Base-by-base conservation (phyloP, 2,329 filamentous ascomycete genomes). In the Penicillium sp. region DNA sequence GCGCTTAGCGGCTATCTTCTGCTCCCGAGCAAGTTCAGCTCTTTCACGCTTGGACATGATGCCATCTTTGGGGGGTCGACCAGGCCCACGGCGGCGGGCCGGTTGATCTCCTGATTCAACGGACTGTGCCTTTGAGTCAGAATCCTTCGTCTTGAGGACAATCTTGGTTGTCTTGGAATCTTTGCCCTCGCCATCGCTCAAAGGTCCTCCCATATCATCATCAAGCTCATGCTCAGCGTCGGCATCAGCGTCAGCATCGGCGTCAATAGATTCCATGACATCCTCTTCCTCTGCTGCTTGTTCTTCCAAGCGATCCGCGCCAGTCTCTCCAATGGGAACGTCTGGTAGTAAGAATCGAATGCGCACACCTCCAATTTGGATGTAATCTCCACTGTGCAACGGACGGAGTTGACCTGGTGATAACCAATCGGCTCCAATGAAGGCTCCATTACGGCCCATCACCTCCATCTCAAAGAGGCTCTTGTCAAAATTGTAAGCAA, bases 31-130 rank as follows among this genome's bases (percentile, higher is more conserved):
- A 63, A 84, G 73, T 61, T 82, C 78, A 24, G 81, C 80, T 58
- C 81, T 76, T 68, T 87, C 85, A 48, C 86, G 81, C 66, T 87
- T 88, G 5, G 85, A 88, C 79, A 88, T 85, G 66, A 87, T 81
- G 21, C 86, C 86, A 66, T 88, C 85, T 73, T 88, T 88, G 10
- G 86, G 86, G 44, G 86, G 86, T 49, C 86, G 78, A 52, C 86
- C 86, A 52, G 86, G 86, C 45, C 86, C 86, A 47, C 78, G 73
- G 47, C 75, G 75, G 47, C 73, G 71, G 5, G 65, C 63, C 52
- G 75, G 75, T 27, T 74, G 71, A 44, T 72, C 63, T 74, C 75
- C 61, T 72, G 75, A 59, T 61, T 75, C 73, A 8, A 74, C 65
- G 1, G 72, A 73, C 16, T 65, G 61, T 44, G 69, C 53, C 52